phyloP scores from a whole-genome alignment of 345 rosid genomes.

The Hibiscus tridactylites region DNA sequence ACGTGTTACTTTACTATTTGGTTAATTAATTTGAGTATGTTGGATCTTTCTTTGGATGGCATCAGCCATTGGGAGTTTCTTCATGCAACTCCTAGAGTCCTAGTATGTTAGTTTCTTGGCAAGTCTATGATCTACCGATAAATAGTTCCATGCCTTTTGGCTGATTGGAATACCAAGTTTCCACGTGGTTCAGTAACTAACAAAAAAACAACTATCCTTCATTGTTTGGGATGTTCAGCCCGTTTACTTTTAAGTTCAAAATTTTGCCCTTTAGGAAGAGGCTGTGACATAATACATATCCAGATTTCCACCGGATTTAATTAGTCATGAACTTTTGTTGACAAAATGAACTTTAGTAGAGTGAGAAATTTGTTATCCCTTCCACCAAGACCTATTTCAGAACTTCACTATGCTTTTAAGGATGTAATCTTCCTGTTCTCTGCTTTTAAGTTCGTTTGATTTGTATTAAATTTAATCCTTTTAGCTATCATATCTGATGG shows the following conservation, averaged over 20 bases:
- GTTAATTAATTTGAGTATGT: background rate
- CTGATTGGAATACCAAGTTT: background rate
- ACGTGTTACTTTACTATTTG: background rate
- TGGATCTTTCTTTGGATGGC: background rate
- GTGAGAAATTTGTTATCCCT: background rate
- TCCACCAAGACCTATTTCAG: background rate
- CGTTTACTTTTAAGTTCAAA: background rate
- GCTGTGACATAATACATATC: background rate
- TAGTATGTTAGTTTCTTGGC: background rate
- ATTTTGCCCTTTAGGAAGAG: background rate
- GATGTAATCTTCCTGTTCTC: background rate
- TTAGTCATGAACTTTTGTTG: background rate
- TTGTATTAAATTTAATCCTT: background rate
- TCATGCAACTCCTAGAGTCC: background rate
- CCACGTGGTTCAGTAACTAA: background rate
- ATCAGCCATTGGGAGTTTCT: background rate
- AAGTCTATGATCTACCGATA: background rate
- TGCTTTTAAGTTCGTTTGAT: background rate
- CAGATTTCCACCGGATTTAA: background rate
- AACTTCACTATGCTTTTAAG: background rate
- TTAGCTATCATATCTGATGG: background rate
- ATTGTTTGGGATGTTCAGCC: background rate
- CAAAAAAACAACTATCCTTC: background rate
- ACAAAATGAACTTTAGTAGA: background rate
- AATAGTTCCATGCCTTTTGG: background rate